Evolutionary conservation across 2,329 filamentous ascomycete genomes (phyloP), one percentile per base, ranked within the genome.

Genomic region (Fusarium subglutinans): DNA sequence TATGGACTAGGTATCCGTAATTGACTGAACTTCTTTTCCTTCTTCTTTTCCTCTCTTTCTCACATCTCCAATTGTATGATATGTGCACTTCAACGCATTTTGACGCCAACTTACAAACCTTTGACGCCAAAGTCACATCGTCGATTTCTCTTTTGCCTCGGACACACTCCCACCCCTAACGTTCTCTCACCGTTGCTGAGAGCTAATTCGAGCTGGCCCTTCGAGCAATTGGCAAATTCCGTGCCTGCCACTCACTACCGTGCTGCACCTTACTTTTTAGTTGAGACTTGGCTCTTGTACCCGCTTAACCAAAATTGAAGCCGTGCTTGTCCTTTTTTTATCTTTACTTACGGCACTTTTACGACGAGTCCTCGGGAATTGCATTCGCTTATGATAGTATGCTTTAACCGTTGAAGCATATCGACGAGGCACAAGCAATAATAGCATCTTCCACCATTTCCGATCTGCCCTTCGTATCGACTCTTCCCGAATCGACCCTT

Each of bases 271-370:
- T 51, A 45, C 28, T 50, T 51, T 28, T 62, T 69, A 64, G 66
- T 47, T 69, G 50, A 60, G 64, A 18, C 57, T 69, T 69, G 65
- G 65, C 65, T 63, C 48, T 48, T 54, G 41, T 41, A 66, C 61
- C 33, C 40, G 41, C 51, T 38, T 58, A 57, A 33, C 56, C 66
- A 61, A 66, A 61, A 64, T 47, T 48, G 64, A 55, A 44, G 51
- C 60, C 55, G 50, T 70, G 63, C 50, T 58, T 70, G 55, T 26
- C 61, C 50, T 43, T 37, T 56, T 63, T 45, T 30, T 18, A 67
- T 30, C 41, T 48, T 33, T 45, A 45, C 51, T 70, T 20, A 74
- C 67, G 63, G 69, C 63, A 70, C 60, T 54, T 54, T 66, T n/a
- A 38, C 53, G 33, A 60, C 43, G 18, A 53, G 51, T 66, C 20